Evolutionary conservation across 192 early-diverging fungal species (phyloP).

Genomic region (Phycomyces nitens): DNA sequence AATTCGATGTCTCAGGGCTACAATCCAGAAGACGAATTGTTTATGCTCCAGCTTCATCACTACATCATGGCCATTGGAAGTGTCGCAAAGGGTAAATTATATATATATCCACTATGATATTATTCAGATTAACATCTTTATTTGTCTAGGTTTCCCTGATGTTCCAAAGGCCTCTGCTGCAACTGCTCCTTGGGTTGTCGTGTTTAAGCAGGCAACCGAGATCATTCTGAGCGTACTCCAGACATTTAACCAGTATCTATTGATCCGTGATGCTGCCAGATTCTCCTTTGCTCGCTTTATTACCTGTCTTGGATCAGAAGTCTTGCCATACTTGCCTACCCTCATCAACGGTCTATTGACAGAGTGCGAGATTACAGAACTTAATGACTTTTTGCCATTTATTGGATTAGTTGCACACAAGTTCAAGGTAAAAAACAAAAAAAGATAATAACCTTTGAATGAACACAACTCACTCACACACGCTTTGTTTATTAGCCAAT

Average conservation of each 20-base stretch:
- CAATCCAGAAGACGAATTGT: constrained; percentile 62
- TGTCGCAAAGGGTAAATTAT: constrained; percentile 71
- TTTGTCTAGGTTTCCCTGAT: constrained; percentile 53
- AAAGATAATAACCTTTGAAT: too few relatives aligned
- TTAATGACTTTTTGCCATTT: constrained; percentile 84
- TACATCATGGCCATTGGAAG: constrained; percentile 81
- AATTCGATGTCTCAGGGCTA: constrained; percentile 63
- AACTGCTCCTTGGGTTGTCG: constrained; percentile 54
- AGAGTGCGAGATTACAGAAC: constrained; percentile 72
- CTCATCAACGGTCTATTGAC: constrained; percentile 75
- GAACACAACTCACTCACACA: constrained; percentile 23
- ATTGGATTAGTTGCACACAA: constrained; percentile 83
- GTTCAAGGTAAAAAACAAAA: constrained; percentile 69
- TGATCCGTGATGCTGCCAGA: constrained; percentile 67
- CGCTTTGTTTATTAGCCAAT: constrained; percentile 39
- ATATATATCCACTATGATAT: too few relatives aligned
- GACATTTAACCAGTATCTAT: constrained; percentile 53
- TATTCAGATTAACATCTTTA: background rate
- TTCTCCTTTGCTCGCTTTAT: constrained; percentile 86
- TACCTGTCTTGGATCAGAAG: constrained; percentile 77
- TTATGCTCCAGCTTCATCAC: constrained; percentile 76
- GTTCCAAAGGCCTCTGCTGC: constrained; percentile 33
- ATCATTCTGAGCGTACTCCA: constrained; percentile 70
- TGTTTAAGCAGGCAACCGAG: constrained; percentile 80
- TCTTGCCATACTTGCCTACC: constrained; percentile 75